These are phyloP conservation scores for Citrus inodora DNA, from an alignment of 345 rosid genomes.

Conservation along the genomic window DNA sequence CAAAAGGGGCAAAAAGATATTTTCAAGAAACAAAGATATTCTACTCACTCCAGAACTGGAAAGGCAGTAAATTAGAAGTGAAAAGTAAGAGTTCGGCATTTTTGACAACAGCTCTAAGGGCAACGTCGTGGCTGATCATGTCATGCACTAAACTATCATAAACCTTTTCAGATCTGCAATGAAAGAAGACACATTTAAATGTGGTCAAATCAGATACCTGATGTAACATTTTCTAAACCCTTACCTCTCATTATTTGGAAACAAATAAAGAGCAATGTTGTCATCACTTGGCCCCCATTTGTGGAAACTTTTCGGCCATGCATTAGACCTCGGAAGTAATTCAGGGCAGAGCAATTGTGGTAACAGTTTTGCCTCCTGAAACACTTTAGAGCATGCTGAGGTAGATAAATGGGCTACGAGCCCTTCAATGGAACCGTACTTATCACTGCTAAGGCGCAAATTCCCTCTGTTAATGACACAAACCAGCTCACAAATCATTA, in stretches of 20 bases:
- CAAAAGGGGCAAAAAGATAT: background rate
- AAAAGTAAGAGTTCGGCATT: constrained; percentile 66
- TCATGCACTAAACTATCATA: constrained; percentile 42
- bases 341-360: constrained; percentile 42
- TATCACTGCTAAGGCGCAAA: constrained; percentile 22
- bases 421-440: constrained; percentile 20
- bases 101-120: constrained; percentile 46
- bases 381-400: constrained; percentile 50
- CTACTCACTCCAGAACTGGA: constrained; percentile 54
- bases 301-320: constrained; percentile 65
- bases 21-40: background rate
- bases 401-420: constrained; percentile 61
- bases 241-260: constrained; percentile 53
- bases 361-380: constrained; percentile 42
- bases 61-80: constrained; percentile 56
- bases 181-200: background rate
- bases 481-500: background rate
- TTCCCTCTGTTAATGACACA: constrained; percentile 47
- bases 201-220: background rate
- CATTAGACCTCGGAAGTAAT: constrained; percentile 39
- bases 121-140: constrained; percentile 48
- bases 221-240: background rate
- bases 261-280: constrained; percentile 60
- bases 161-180: constrained; percentile 36
- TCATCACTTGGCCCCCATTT: constrained; percentile 44